A percentile compares a stretch with the other conserved stretches of the same genome.
These are phyloP conservation scores for Saprolegnia parasitica DNA, from an alignment of 352 stramenopile genomes.

Conservation along the genomic window DNA sequence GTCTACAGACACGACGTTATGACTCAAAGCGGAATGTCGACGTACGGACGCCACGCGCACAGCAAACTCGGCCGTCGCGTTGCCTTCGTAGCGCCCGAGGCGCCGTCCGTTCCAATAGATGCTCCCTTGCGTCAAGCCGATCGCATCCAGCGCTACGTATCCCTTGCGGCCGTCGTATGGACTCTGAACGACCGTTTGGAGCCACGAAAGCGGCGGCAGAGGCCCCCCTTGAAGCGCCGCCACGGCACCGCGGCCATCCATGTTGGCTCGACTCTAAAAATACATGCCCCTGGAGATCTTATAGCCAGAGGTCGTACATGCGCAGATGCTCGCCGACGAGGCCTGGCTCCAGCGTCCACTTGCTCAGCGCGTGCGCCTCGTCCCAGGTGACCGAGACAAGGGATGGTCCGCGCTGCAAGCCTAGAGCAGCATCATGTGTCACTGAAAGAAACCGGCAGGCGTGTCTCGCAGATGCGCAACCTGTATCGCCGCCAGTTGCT, in stretches of 20 bases:
- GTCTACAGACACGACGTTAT: neutral
- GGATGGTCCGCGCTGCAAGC: neutral
- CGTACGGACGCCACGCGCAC: neutral
- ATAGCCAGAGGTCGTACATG: slow-evolving; percentile 11
- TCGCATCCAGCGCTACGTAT: neutral
- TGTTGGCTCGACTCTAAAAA: slow-evolving; percentile 7
- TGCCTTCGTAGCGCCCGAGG: slow-evolving; percentile 14
- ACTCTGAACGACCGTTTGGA: neutral
- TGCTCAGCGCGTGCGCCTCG: neutral
- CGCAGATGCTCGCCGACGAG: slow-evolving; percentile 22
- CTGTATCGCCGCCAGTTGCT: neutral
- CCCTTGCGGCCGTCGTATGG: neutral
- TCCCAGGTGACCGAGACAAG: slow-evolving; percentile 9
- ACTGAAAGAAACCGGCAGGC: neutral
- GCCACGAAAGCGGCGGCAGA: slow-evolving; percentile 10
- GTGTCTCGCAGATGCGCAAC: neutral
- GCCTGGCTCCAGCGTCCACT: slow-evolving; percentile 19
- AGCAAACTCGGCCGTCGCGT: neutral
- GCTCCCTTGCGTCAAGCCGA: neutral
- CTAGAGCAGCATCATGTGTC: neutral
- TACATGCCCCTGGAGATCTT: too few relatives aligned
- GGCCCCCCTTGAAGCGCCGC: neutral
- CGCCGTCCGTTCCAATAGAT: slow-evolving; percentile 22
- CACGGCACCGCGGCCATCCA: slow-evolving; percentile 12
- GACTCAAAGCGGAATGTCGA: neutral